phyloP scores from a whole-genome alignment of 768 basidiomycete genomes.

The Auriscalpium orientale region DNA sequence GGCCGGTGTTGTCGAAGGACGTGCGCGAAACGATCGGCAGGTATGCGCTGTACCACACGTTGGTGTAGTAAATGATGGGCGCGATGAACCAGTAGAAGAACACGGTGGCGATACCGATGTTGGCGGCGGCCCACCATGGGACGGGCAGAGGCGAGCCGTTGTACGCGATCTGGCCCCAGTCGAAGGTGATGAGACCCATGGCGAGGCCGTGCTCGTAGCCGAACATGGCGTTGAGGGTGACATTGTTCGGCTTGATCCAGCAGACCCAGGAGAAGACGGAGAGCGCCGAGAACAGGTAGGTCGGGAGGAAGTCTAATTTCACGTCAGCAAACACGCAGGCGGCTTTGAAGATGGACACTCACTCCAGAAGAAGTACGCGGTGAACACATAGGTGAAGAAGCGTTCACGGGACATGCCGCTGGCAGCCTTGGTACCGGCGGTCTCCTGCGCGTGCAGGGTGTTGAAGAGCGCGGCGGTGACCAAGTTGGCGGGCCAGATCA shows the following conservation, averaged over 20 bases:
- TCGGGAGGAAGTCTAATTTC: neutral
- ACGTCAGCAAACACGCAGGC: conserved; percentile 31
- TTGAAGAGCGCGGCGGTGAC: conserved; percentile 40
- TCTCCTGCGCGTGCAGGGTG: conserved; percentile 31
- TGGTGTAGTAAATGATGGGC: conserved; percentile 61
- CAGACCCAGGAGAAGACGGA: conserved; percentile 61
- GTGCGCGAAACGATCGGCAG: conserved; percentile 48
- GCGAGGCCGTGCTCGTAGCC: conserved; percentile 39
- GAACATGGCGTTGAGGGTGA: conserved; percentile 70
- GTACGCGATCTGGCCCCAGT: conserved; percentile 73
- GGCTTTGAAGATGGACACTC: conserved; percentile 68
- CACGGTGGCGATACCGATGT: conserved; percentile 53
- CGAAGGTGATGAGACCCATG: conserved; percentile 74
- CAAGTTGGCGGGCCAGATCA: conserved; percentile 39
- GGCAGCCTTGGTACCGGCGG: conserved; percentile 33
- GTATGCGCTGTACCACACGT: conserved; percentile 38
- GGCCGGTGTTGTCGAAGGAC: conserved; percentile 61
- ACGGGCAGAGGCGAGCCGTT: conserved; percentile 66
- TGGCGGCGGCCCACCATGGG: conserved; percentile 81
- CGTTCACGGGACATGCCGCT: conserved; percentile 45
- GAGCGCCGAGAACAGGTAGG: conserved; percentile 19
- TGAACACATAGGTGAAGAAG: conserved; percentile 41
- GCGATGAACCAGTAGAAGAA: conserved; percentile 66
- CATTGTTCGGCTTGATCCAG: conserved; percentile 81
- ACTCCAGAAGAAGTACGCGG: conserved; percentile 32